Base-by-base conservation (phyloP, 148 eudicot genomes). In the Arbutus unedo region DNA sequence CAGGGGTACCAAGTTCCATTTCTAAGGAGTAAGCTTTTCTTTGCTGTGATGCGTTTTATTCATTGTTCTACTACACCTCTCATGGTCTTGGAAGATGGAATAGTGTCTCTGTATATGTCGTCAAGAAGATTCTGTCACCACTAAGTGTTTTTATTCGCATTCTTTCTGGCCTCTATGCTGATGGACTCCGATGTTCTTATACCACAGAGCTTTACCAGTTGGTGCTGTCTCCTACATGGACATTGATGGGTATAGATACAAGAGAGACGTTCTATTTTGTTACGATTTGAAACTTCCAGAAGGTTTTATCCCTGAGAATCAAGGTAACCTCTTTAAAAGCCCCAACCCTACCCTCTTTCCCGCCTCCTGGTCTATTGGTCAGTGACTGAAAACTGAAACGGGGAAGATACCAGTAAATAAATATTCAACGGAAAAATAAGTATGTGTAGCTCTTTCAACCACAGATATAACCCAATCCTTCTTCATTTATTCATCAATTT, bases 271-370 rank as follows among this genome's bases (percentile, higher is more conserved):
- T 85, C 90, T 92, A 78, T 94, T 94, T 85, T 96, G 98, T 70
- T 96, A 96, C 66, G 99, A 94, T 93, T 85, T 96, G 75, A 94
- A 91, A 82, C 97, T 96, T 90, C 98, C 99, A n/a, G 92, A 91
- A 82, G 89, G 75, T 86, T 95, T 95, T 76, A 53, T 86, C 76
- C 98, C 98, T 5, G 64, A 41, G 38, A 93, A 93, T 87, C 88
- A 88, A 83, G 98, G 98, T 93, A 87, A 80, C 82, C 71, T 59
- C 4, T 56, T 19, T 6, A 16, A 18, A 50, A 4, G 45, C 81
- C 55, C 76, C 45, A 59, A 25, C 10, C 1, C 71, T 10, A 4
- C 77, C 74, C 4, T 55, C 57, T 43, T 48, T 31, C 67, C 67
- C 45, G 67, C 18, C 66, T 41, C 51, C 38, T 62, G 3, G 23